These are phyloP conservation scores for Porphyra umbilicalis DNA, from an alignment of 31 red algal genomes.

Conservation along the genomic window DNA sequence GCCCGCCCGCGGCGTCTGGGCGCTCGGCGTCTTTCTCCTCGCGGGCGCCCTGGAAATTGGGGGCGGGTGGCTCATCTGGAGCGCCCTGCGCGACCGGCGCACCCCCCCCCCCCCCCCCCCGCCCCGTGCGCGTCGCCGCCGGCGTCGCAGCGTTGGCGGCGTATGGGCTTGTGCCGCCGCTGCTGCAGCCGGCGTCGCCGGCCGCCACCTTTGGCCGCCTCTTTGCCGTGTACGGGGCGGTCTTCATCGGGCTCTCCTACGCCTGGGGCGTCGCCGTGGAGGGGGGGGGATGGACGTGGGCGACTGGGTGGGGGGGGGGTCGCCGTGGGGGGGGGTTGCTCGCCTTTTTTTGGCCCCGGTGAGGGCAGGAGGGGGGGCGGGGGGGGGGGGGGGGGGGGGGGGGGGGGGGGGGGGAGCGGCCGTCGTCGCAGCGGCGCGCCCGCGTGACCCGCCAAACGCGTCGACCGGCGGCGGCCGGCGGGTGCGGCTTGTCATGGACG, in stretches of 20 bases:
- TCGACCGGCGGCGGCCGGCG: too few relatives aligned
- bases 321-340: neutral
- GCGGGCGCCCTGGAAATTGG: neutral
- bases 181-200: constrained; percentile 1
- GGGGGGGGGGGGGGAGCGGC: neutral
- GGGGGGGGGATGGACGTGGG: neutral
- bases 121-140: neutral
- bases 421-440: too few relatives aligned
- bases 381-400: neutral
- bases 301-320: neutral
- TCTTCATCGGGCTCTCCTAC: neutral
- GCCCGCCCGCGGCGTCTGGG: neutral
- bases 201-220: neutral
- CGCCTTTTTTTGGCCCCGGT: neutral
- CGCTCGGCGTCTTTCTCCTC: neutral
- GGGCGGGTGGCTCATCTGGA: constrained; percentile 1
- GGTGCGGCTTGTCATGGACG: too few relatives aligned
- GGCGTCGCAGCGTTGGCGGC: neutral
- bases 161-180: neutral
- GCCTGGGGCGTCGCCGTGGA: neutral
- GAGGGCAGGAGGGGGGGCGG: neutral
- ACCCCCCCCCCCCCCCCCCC: neutral
- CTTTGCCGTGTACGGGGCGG: neutral
- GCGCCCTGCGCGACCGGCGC: neutral
- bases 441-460: too few relatives aligned